A percentile compares a stretch with the other conserved stretches of the same genome.
Conservation (phyloP, 495 filamentous ascomycete genomes). For the Trichoderma erinaceum region DNA sequence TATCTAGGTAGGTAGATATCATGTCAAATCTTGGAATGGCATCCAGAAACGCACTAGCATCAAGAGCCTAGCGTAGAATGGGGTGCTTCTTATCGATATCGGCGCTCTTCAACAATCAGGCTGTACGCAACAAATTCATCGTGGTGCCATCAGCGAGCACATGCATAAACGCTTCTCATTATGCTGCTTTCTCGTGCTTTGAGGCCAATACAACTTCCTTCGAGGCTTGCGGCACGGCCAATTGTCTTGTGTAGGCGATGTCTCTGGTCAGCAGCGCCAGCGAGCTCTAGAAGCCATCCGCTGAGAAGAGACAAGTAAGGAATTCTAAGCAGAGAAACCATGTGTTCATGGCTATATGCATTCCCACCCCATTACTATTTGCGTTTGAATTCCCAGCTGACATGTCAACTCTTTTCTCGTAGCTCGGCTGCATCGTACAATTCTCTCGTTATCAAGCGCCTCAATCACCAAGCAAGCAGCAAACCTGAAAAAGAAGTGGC, state of each 20-base stretch:
- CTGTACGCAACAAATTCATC: too few relatives aligned
- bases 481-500: not conserved
- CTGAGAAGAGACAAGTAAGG: not conserved
- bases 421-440: not conserved
- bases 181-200: not conserved
- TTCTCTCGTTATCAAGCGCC: not conserved
- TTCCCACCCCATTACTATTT: not conserved
- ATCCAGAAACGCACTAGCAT: too few relatives aligned
- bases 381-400: not conserved
- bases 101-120: too few relatives aligned
- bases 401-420: not conserved
- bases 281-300: not conserved
- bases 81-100: too few relatives aligned
- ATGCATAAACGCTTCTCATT: not conserved
- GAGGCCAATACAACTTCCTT: not conserved
- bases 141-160: not conserved
- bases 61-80: too few relatives aligned
- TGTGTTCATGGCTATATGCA: not conserved
- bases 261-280: slow-evolving; percentile 17
- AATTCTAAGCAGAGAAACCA: not conserved
- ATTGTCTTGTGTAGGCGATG: not conserved
- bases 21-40: too few relatives aligned
- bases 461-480: not conserved
- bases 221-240: not conserved
- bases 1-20: too few relatives aligned